Evolutionary conservation across 2,329 filamentous ascomycete species (phyloP).

Genomic region (Paraconiothyrium brasiliense): DNA sequence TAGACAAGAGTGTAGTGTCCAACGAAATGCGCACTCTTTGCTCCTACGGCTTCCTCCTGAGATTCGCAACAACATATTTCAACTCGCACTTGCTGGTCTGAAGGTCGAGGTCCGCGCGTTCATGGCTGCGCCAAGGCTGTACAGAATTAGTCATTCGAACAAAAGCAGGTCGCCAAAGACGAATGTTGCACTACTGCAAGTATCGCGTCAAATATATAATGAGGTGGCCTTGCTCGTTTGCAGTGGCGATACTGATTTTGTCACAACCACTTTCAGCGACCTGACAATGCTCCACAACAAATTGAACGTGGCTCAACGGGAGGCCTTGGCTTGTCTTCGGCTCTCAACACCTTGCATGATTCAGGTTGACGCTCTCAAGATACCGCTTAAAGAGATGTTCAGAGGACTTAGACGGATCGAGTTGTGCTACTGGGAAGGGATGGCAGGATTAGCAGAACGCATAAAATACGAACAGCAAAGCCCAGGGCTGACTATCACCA

Average conservation of each 20-base stretch:
- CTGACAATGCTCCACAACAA: background rate
- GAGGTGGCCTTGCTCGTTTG: background rate
- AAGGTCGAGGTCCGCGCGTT: background rate
- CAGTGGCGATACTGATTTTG: background rate
- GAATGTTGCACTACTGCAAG: background rate
- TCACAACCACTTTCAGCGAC: background rate
- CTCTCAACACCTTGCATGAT: background rate
- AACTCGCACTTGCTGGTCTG: background rate
- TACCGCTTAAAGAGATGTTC: background rate
- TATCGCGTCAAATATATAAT: background rate
- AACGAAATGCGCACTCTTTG: background rate
- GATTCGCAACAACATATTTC: background rate
- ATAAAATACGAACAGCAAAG: background rate
- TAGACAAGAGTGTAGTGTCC: background rate
- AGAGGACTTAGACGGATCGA: background rate
- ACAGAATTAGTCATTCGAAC: background rate
- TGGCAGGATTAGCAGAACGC: background rate
- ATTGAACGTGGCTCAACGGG: background rate
- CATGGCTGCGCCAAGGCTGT: background rate
- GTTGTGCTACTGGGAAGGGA: background rate
- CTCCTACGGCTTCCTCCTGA: background rate
- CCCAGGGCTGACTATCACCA: background rate
- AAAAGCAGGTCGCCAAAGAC: background rate
- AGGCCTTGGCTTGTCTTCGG: background rate
- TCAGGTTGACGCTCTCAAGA: background rate